Evolutionary conservation across 1,284 basidiomycete genomes (phyloP), one percentile per base, ranked within the genome.

Genomic region (Heterobasidion occidentale): DNA sequence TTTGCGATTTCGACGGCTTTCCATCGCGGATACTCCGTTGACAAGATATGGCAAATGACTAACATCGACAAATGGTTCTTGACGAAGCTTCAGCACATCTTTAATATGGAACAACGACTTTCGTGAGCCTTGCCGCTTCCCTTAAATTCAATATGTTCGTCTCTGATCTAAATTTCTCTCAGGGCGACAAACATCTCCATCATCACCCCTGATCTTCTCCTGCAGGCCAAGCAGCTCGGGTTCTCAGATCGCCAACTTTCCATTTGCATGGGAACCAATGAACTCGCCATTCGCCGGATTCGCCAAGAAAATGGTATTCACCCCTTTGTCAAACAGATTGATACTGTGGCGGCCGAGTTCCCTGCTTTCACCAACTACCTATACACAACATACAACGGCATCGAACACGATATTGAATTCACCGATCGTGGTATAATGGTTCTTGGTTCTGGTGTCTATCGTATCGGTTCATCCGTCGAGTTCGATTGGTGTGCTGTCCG

Each of bases 401-500:
- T 88, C 61, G 91, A 95, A 70, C 92, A 98, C 71, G 96, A 98
- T 67, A 74, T 99, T 64, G 72, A 75, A 11, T 98, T 98, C 73
- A 74, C 86, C 56, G 97, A 99, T 68, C 83, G 90, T 60, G 96
- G 96, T 65, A 87, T 98, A 60, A 97, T 99, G 84, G 96, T 98
- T 12, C 83, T 98, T 36, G 97, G 96, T 34, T 98, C 97, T 33
- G 96, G 96, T 64, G 96, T 98, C 15, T 99, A 99, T 75, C 89
- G 97, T 57, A 99, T 99, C 65, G 96, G 97, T 38, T 98, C 94
- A 1, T 98, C 94, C 1, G 97, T 99, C 71, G 97, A 99, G 74
- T 99, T 99, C 73, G 96, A 99, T 71, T 99, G 96, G 97, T 99
- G 96, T 73, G 96, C 96, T 17, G 97, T 99, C 53, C 88, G 95